Evolutionary conservation across 345 rosid species (phyloP), one percentile per base, ranked within the genome.

Genomic region (Cardamine occulta): DNA sequence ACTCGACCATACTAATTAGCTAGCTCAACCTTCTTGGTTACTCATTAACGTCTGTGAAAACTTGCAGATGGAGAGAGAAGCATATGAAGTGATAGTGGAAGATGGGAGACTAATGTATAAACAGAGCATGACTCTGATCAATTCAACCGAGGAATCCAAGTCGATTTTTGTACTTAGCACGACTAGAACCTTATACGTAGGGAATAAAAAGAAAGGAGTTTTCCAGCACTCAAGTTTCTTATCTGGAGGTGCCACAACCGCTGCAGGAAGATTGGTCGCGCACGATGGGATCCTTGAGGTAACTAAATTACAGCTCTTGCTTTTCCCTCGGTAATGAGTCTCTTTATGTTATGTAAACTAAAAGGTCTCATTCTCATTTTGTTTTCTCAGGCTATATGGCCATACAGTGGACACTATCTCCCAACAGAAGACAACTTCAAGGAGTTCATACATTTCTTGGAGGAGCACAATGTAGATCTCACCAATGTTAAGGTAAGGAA

Each of bases 121-220:
- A 74, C 85, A 86, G 29, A 63, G 80, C 15, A 86, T 89, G 71
- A 42, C 31, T 42, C 52, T 73, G n/a, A 45, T 89, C 52, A 59
- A 81, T 63, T 87, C 92, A n/a, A 68, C 28, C 2, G 96, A 80
- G 9, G 89, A 74, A 37, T 58, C 63, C 21, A 89, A 88, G 79
- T 86, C 87, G 79, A 89, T 89, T 39, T 89, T 89, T 80, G 96
- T 88, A 61, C 86, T 89, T 35, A 88, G 92, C 81, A 83, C 95
- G 3, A 74, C 89, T 28, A 82, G 92, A 81, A 58, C 64, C 67
- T 82, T 88, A 77, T 88, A 84, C 63, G 91, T 86, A 26, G 93
- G 88, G 51, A 73, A 65, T 34, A 88, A 88, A 80, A 79, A 85
- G 85, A 88, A 86, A 81, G 91, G 88, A 6, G 59, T 47, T 7